Conservation (phyloP, 1,284 basidiomycete species). For the Anthracocystis walkeri region DNA sequence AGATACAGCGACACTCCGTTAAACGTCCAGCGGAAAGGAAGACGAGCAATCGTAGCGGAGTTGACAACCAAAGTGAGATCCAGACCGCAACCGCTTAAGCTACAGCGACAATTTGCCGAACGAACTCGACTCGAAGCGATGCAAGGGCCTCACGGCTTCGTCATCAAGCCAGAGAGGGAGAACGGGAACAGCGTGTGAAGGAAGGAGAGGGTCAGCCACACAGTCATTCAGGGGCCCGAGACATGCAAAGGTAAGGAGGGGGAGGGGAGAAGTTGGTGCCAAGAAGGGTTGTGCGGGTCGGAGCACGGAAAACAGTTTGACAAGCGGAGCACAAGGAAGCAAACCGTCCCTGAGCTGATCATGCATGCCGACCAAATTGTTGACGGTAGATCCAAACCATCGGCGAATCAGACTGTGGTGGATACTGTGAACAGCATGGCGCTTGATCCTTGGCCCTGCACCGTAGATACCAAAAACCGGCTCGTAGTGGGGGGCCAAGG, state of each 20-base stretch:
- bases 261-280: slow-evolving; percentile 26
- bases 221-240: slow-evolving; percentile 11
- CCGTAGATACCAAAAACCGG: background rate
- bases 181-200: too few species aligned
- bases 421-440: slow-evolving; percentile 13
- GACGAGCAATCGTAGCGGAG: slow-evolving; percentile 22
- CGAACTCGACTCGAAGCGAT: background rate
- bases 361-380: slow-evolving; percentile 18
- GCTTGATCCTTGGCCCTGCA: slow-evolving; percentile 19
- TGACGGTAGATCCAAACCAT: background rate
- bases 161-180: too few species aligned
- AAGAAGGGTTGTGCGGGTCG: slow-evolving; percentile 28
- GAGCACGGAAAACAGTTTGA: slow-evolving; percentile 13
- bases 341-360: slow-evolving; percentile 7
- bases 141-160: too few species aligned
- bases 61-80: slow-evolving; percentile 6
- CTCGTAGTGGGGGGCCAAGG: background rate
- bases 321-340: slow-evolving; percentile 8
- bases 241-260: background rate
- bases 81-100: background rate
- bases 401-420: slow-evolving; percentile 9
- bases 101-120: background rate
- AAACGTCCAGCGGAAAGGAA: background rate
- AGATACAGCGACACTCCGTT: background rate
- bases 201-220: background rate